Conservation (phyloP, 2,329 filamentous ascomycete species). For the Hawksworthiomyces lignivorus region DNA sequence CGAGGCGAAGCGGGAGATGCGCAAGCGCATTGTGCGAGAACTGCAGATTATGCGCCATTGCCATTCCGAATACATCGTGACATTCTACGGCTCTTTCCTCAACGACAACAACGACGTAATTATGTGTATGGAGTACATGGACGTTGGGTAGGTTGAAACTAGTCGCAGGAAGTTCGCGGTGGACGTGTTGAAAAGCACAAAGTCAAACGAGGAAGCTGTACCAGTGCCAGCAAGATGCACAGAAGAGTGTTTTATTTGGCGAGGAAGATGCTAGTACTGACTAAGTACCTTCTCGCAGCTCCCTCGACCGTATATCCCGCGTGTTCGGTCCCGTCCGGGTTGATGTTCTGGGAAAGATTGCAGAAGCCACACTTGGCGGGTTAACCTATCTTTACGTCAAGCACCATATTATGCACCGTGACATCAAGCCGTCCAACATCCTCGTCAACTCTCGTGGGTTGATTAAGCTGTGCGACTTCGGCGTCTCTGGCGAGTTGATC, state of each 20-base stretch:
- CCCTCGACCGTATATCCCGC: constrained; percentile 86
- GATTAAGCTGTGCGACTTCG: constrained; percentile 98
- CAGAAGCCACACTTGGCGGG: constrained; percentile 87
- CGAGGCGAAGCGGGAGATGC: constrained; percentile 93
- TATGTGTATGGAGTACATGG: constrained; percentile 99
- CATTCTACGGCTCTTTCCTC: constrained; percentile 94
- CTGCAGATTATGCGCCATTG: constrained; percentile 98
- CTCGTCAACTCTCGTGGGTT: constrained; percentile 87
- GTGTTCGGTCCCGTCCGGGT: constrained; percentile 93
- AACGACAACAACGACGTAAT: constrained; percentile 97
- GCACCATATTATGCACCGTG: constrained; percentile 97
- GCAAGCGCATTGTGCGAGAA: constrained; percentile 93
- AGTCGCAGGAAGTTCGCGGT: no score
- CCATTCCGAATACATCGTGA: constrained; percentile 94
- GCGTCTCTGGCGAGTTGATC: constrained; percentile 94
- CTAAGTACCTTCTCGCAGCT: constrained; percentile 41
- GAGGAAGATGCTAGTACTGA: constrained; percentile 6
- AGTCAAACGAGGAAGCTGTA: no score
- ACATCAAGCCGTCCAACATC: constrained; percentile 98
- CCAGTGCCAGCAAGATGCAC: no score
- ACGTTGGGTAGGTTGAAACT: constrained; percentile 83
- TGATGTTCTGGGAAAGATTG: constrained; percentile 94
- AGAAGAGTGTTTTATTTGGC: no score
- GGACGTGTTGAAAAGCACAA: no score
- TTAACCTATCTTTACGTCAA: constrained; percentile 91